Conservation (phyloP, 495 filamentous ascomycete genomes). For the Aspergillus nanangensis region DNA sequence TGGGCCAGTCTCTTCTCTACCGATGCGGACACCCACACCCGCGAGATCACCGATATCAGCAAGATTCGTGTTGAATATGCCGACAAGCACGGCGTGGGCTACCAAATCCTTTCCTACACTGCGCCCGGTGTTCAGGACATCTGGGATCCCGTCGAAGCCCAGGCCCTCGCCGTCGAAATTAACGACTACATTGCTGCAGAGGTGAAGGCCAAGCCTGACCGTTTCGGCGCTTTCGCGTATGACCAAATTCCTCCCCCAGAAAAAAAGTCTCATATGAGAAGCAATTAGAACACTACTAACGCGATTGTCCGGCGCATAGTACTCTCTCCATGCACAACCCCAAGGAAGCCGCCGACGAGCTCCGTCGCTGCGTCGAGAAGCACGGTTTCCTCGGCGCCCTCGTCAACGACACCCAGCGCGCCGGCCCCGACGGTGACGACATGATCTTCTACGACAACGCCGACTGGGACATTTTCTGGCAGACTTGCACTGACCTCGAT, state of each 20-base stretch:
- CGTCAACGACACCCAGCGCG: constrained; percentile 53
- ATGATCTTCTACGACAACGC: constrained; percentile 57
- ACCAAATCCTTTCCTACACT: constrained; percentile 53
- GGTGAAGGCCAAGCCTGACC: constrained; percentile 44
- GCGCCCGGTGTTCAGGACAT: constrained; percentile 58
- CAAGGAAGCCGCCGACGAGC: constrained; percentile 49
- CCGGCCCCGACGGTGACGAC: constrained; percentile 44
- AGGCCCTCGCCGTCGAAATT: constrained; percentile 41
- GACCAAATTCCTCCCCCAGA: not conserved
- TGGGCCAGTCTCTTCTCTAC: constrained; percentile 44
- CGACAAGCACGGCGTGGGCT: constrained; percentile 56
- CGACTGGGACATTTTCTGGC: constrained; percentile 56
- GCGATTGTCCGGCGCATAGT: constrained; percentile 6
- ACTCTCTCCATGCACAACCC: constrained; percentile 54
- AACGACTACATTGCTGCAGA: constrained; percentile 56
- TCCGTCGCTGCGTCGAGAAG: constrained; percentile 50
- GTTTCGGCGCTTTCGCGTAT: constrained; percentile 55
- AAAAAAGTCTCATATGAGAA: not conserved
- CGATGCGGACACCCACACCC: constrained; percentile 35
- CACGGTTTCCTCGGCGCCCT: constrained; percentile 56
- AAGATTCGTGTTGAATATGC: constrained; percentile 45
- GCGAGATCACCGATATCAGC: constrained; percentile 47
- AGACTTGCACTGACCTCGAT: constrained; percentile 49
- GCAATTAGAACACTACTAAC: not conserved
- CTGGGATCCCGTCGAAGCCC: constrained; percentile 40